Base-by-base conservation (phyloP, 2,329 filamentous ascomycete species). In the Fusarium fujikuroi region DNA sequence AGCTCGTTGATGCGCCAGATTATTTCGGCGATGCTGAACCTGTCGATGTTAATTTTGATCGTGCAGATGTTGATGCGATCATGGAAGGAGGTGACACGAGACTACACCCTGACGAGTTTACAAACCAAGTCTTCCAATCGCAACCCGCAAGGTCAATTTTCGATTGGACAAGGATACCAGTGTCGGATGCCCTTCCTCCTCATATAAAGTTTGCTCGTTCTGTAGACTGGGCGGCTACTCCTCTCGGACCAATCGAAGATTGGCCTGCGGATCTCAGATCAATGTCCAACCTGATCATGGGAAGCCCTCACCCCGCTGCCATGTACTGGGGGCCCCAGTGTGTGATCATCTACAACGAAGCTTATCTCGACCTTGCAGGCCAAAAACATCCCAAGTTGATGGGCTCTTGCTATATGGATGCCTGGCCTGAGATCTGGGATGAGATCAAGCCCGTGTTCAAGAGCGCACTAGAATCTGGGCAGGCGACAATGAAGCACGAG, bases 281-380 rank as follows among this genome's bases (percentile, higher is more conserved):
- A 70, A 93, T 95, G 91, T 92, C 92, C 56, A 95, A 95, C 79
- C 82, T 95, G 47, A 90, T 97, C 75, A 95, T 96, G 92, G 92
- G 89, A 19, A 92, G 89, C 66, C 92, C 92, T 16, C 90, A 94
- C 77, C 92, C 92, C 3, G 90, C 91, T 9, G 91, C 92, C 12
- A 90, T 95, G 86, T 95, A 95, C 79, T 95, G 93, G 93, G 93
- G 93, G 1, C 85, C 87, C 5, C 90, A 95, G 18, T 85, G 89
- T 46, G 87, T 91, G 21, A 87, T 88, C 12, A 88, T 94, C 15
- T 94, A 94, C 81, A 94, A 94, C 74, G 91, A 93, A 75, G 90
- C 92, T 1, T 93, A 93, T 77, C 87, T 92, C 43, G 82, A 90
- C 14, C 83, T 95, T 42, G 92, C 92, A 6, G 93, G 93, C 7